Percentiles rank a stretch among this genome's conserved stretches.
Evolutionary conservation across 441 rosid species (phyloP).

Genomic region (Lepidium campestre): DNA sequence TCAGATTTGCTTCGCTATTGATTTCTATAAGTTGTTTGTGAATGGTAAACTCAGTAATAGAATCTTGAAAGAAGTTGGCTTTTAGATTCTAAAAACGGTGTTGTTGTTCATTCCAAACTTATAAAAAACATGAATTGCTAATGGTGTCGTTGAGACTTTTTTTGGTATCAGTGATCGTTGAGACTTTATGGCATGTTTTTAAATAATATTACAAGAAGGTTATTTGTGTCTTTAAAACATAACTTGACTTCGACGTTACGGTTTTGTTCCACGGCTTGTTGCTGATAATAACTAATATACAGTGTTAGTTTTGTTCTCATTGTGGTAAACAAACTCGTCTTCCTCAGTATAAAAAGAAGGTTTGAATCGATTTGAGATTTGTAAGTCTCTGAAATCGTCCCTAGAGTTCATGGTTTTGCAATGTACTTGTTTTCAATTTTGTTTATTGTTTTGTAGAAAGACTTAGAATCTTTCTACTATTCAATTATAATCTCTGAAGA

Average conservation of each 20-base stretch:
- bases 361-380: too few relatives aligned
- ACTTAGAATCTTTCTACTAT: not conserved
- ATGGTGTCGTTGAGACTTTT: not conserved
- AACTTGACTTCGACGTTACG: not conserved
- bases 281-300: not conserved
- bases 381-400: too few relatives aligned
- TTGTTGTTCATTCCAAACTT: too few relatives aligned
- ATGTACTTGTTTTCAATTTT: not conserved
- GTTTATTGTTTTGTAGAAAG: conserved; percentile 9
- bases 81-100: too few relatives aligned
- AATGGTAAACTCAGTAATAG: too few relatives aligned
- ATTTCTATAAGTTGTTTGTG: too few relatives aligned
- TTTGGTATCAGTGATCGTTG: too few relatives aligned
- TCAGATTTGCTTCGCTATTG: too few relatives aligned
- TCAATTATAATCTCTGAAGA: conserved; percentile 32
- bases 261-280: not conserved
- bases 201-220: not conserved
- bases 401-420: not conserved
- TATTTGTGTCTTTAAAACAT: not conserved
- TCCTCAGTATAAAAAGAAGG: too few relatives aligned
- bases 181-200: not conserved
- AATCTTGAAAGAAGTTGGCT: too few relatives aligned
- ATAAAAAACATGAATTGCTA: too few relatives aligned
- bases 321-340: not conserved
- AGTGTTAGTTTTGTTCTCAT: not conserved